These are phyloP conservation scores for Cyclotella atomus DNA, from an alignment of 108 stramenopile genomes.

Conservation along the genomic window DNA sequence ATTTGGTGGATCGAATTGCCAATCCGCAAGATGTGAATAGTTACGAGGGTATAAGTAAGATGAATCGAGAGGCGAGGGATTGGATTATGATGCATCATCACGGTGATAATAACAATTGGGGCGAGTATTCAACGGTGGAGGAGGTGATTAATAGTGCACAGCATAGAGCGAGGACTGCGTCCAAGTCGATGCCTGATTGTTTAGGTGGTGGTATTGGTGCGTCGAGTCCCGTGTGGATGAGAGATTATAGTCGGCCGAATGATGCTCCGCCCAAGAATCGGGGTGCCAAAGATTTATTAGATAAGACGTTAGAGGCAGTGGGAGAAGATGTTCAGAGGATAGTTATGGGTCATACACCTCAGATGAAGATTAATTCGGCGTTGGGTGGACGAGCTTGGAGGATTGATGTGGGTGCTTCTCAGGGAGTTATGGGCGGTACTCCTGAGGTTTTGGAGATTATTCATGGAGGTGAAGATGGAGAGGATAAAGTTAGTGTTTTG, in stretches of 20 bases:
- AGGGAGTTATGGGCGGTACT: constrained; percentile 63
- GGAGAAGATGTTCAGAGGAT: constrained; percentile 59
- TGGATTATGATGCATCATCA: constrained; percentile 59
- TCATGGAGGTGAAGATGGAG: constrained; percentile 50
- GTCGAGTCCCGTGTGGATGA: constrained; percentile 76
- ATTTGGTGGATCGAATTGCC: constrained; percentile 48
- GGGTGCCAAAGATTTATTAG: constrained; percentile 45
- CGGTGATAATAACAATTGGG: constrained; percentile 51
- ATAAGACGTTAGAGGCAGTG: constrained; percentile 21
- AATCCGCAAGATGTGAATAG: constrained; percentile 3
- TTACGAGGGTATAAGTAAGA: constrained; percentile 58
- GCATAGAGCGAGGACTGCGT: constrained; percentile 49
- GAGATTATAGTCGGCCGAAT: constrained; percentile 68
- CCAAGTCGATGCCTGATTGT: constrained; percentile 63
- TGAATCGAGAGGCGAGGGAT: constrained; percentile 62
- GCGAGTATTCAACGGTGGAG: constrained; percentile 53
- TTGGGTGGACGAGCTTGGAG: constrained; percentile 76
- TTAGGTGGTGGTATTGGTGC: constrained; percentile 63
- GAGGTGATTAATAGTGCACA: constrained; percentile 54
- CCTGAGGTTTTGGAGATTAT: constrained; percentile 85
- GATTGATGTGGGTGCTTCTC: constrained; percentile 70
- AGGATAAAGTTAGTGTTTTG: constrained; percentile 50
- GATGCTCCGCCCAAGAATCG: constrained; percentile 54
- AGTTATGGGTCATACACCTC: constrained; percentile 87
- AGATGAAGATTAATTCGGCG: constrained; percentile 69